phyloP scores from a whole-genome alignment of 1,139 yeast species.

The Blastobotrys malaysiensis region DNA sequence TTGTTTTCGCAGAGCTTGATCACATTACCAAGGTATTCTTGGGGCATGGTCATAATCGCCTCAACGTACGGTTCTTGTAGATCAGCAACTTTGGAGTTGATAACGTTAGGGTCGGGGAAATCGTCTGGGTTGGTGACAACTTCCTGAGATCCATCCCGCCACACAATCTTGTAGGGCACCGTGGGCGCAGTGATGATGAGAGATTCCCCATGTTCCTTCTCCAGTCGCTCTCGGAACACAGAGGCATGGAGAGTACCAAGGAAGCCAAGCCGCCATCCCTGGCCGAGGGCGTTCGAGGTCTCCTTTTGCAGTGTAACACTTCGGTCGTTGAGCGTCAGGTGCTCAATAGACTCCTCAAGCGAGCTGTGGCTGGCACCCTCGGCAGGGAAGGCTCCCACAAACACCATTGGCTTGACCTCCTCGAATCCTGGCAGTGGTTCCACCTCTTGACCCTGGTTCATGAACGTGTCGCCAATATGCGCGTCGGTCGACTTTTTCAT shows the following conservation, averaged over 20 bases:
- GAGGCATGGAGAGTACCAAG: conserved; percentile 93
- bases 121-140: conserved; percentile 86
- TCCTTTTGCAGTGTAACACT: conserved; percentile 86
- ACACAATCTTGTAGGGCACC: conserved; percentile 78
- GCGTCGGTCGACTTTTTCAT: conserved; percentile 88
- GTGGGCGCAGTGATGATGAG: conserved; percentile 93
- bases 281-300: conserved; percentile 90
- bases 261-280: conserved; percentile 96
- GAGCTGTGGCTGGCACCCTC: conserved; percentile 88
- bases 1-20: conserved; percentile 80
- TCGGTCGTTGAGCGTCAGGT: conserved; percentile 83
- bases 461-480: conserved; percentile 84
- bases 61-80: conserved; percentile 87
- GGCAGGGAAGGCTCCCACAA: conserved; percentile 96
- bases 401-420: conserved; percentile 97
- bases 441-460: conserved; percentile 59
- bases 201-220: conserved; percentile 90
- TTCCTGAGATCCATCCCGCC: conserved; percentile 54
- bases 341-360: conserved; percentile 84
- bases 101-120: conserved; percentile 57
- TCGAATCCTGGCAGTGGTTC: conserved; percentile 91
- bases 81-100: conserved; percentile 43
- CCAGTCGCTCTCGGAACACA: conserved; percentile 85
- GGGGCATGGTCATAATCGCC: conserved; percentile 87
- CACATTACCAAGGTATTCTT: conserved; percentile 80